A percentile compares a stretch with the other conserved stretches of the same genome.
These are phyloP conservation scores for Solanum piurae DNA, from an alignment of 257 asterid genomes.

Conservation along the genomic window DNA sequence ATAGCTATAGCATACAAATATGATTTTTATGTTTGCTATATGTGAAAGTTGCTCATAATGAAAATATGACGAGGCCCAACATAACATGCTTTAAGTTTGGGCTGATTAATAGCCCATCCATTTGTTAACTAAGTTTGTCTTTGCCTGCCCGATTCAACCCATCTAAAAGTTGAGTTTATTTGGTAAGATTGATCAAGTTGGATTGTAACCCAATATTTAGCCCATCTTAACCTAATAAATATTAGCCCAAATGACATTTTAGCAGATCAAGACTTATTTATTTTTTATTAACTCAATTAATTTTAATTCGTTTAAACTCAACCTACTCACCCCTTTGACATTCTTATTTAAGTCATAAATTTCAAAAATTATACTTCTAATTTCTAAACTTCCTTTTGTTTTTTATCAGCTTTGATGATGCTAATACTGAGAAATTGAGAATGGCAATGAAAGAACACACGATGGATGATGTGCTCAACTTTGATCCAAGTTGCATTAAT, in stretches of 20 bases:
- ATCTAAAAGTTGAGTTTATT: neutral
- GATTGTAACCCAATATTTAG: neutral
- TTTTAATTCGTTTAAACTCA: too few species aligned
- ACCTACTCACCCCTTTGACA: neutral
- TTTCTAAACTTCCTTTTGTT: neutral
- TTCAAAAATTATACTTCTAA: neutral
- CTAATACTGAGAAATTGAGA: slow-evolving; percentile 39
- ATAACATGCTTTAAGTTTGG: neutral
- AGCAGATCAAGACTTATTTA: neutral
- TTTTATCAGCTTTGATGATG: slow-evolving; percentile 40
- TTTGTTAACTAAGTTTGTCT: too few species aligned
- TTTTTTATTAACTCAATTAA: neutral
- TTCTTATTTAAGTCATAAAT: neutral
- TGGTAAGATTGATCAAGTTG: neutral
- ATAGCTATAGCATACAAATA: too few species aligned
- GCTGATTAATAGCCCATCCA: neutral
- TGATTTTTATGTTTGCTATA: too few species aligned
- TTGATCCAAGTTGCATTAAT: slow-evolving; percentile 36
- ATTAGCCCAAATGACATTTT: neutral
- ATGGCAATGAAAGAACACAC: slow-evolving; percentile 5
- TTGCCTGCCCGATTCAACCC: too few species aligned
- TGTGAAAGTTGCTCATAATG: too few species aligned
- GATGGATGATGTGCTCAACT: slow-evolving; percentile 23
- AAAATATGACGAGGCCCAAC: too few species aligned
- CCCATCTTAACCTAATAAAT: neutral